Conservation (phyloP, 2,329 filamentous ascomycete genomes). For the Cytospora chrysosperma region DNA sequence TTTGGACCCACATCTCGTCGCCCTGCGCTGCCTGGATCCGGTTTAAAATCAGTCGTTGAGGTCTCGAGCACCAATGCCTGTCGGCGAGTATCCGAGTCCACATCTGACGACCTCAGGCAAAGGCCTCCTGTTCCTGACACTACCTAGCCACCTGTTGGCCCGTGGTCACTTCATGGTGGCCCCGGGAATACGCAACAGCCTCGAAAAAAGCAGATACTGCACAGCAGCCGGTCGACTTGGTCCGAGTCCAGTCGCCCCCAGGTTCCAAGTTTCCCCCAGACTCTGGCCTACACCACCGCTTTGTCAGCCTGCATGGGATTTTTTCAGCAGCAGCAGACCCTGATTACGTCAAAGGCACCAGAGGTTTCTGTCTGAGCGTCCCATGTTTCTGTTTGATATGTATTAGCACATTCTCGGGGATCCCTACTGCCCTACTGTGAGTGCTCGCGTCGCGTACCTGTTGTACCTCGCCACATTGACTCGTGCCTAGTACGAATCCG, state of each 20-base stretch:
- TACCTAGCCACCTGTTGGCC: neutral
- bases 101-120: slow-evolving; percentile 13
- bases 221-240: slow-evolving; percentile 11
- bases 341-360: neutral
- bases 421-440: too few species aligned
- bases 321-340: too few species aligned
- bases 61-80: slow-evolving; percentile 1
- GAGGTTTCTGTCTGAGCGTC: neutral
- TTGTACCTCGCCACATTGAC: neutral
- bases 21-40: slow-evolving; percentile 1
- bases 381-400: neutral
- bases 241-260: neutral
- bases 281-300: neutral
- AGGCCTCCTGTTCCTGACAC: slow-evolving; percentile 4
- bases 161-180: neutral
- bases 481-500: neutral
- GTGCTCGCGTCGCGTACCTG: neutral
- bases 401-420: neutral
- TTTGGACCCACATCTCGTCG: slow-evolving; percentile 9
- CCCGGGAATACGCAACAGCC: neutral
- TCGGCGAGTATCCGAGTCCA: slow-evolving; percentile 21
- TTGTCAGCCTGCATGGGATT: neutral
- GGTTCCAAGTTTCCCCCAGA: too few species aligned
- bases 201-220: neutral
- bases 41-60: slow-evolving; percentile 22